These are phyloP conservation scores for Exobasidium rhododendri DNA, from an alignment of 1,284 basidiomycete genomes.

Conservation along the genomic window DNA sequence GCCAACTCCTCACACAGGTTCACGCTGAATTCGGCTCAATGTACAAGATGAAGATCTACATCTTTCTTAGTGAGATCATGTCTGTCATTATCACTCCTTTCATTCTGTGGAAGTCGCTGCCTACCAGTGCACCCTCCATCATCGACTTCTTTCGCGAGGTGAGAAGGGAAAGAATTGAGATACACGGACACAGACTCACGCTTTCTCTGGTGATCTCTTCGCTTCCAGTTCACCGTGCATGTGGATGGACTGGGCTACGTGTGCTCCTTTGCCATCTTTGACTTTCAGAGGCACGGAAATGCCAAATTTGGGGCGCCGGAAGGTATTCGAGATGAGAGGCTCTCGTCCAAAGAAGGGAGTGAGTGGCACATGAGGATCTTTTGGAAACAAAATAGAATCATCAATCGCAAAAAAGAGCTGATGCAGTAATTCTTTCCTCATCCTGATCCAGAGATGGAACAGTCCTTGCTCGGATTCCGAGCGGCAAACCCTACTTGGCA, in stretches of 20 bases:
- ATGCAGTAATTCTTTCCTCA: no score
- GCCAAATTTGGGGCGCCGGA: slow-evolving; percentile 70
- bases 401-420: no score
- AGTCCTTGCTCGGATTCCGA: slow-evolving; percentile 88
- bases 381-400: slow-evolving; percentile 11
- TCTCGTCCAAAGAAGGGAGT: slow-evolving; percentile 77
- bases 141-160: slow-evolving; percentile 49
- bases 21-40: slow-evolving; percentile 42
- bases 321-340: slow-evolving; percentile 66
- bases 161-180: no score
- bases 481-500: slow-evolving; percentile 92
- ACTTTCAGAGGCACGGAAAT: slow-evolving; percentile 65
- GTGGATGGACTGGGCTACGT: slow-evolving; percentile 94
- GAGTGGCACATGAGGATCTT: slow-evolving; percentile 1
- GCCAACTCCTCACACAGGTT: no score
- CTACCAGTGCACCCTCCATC: slow-evolving; percentile 68
- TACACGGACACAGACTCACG: no score
- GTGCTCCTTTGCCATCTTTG: slow-evolving; percentile 96
- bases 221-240: slow-evolving; percentile 84
- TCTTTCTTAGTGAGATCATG: slow-evolving; percentile 81
- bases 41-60: slow-evolving; percentile 55
- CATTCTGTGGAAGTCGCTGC: slow-evolving; percentile 86
- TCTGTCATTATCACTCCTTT: slow-evolving; percentile 92
- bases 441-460: slow-evolving; percentile 76
- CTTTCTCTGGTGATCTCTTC: no score